Evolutionary conservation across 208 protist genomes (phyloP), one percentile per base, ranked within the genome.

Genomic region (Leishmania aethiopica): DNA sequence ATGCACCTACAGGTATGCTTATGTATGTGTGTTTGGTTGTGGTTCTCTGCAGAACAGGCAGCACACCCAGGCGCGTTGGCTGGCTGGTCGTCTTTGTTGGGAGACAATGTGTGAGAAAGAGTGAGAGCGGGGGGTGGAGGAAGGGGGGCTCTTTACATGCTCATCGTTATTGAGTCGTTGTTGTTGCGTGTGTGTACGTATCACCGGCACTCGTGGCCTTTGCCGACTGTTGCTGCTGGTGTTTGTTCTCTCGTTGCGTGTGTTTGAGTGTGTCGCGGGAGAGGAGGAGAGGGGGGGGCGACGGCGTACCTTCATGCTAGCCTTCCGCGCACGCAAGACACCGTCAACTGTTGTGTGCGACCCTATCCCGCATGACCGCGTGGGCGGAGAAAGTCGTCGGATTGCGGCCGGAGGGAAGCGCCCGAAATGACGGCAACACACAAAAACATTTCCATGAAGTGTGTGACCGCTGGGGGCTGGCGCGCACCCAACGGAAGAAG

Each of bases 1-100:
- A 42, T 70, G 64, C 45, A 5, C 19, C 15, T 55, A 19, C 22
- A 59, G 32, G 19, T 53, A 11, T 47, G 42, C 32, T 0, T 40
- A 13, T 47, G 62, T 74, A 22, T 71, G 40, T 72, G 40, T 79
- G 76, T 79, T 57, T 59, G 22, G 45, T 28, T 67, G 62, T 71
- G 62, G 49, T n/a, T 28, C 28, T 37, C 0, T 55, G 15, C 51
- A 55, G 51, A 17, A 22, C 15, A 55, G 15, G 51, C 51, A 1
- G 51, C 17, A 22, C 51, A 19, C 51, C 51, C 15, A 55, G 51
- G 17, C 51, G 19, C 15, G 51, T 55, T 22, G 3, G 51, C 17
- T 55, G 51, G 51, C 17, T 55, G 51, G 51, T 19, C 51, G 15
- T 55, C 51, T 0, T 55, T 55, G 15, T 15, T 5, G 51, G 59